Evolutionary conservation across 1,139 yeast genomes (phyloP).

Genomic region (Yamadazyma friedrichii): DNA sequence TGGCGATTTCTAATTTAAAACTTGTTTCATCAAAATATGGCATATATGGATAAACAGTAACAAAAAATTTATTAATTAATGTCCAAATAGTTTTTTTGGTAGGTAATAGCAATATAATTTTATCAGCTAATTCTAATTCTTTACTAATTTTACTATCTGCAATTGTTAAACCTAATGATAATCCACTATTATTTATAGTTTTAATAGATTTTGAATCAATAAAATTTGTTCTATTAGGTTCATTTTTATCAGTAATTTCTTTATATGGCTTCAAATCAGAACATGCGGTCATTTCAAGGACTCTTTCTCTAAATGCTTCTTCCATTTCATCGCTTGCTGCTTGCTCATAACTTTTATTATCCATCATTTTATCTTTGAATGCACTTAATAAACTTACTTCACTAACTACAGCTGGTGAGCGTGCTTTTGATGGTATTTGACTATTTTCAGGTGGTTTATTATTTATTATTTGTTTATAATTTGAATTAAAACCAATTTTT

Average conservation of each 20-base stretch:
- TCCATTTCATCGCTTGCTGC: constrained; percentile 1
- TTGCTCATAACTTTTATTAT: neutral
- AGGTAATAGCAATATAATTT: constrained; percentile 45
- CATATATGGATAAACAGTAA: constrained; percentile 42
- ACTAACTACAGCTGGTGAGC: no score
- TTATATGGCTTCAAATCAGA: constrained; percentile 6
- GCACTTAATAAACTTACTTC: neutral
- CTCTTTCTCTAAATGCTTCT: constrained; percentile 1
- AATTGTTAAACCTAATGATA: constrained; percentile 23
- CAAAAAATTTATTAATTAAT: constrained; percentile 44
- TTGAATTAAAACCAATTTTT: no score
- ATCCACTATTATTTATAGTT: constrained; percentile 16
- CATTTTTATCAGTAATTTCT: neutral
- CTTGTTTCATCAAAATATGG: constrained; percentile 49
- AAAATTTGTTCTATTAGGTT: no score
- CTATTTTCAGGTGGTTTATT: no score
- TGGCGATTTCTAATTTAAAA: constrained; percentile 22
- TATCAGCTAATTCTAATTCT: constrained; percentile 28
- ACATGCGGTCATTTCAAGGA: neutral
- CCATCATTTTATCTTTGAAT: constrained; percentile 1
- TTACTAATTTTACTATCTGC: constrained; percentile 31
- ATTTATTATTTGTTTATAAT: no score
- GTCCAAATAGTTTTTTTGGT: constrained; percentile 44
- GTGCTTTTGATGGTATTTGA: no score
- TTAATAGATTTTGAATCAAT: neutral